phyloP scores from a whole-genome alignment of 2,329 filamentous ascomycete genomes.

The Aspergillus nomiae region DNA sequence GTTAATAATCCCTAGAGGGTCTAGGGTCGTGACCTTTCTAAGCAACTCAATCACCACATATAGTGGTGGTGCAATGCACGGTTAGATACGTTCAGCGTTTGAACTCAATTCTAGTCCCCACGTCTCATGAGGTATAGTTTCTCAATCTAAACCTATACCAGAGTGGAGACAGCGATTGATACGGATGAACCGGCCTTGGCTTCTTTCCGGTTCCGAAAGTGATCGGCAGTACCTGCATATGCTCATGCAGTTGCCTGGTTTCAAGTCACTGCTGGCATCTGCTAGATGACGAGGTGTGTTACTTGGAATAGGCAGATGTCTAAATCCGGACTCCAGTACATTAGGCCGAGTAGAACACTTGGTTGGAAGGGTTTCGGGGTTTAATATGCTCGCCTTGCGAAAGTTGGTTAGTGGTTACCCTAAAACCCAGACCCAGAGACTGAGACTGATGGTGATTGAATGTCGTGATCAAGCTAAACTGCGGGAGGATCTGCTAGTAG shows the following conservation, averaged over 20 bases:
- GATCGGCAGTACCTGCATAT: background rate
- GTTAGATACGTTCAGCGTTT: background rate
- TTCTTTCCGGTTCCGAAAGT: background rate
- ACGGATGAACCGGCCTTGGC: background rate
- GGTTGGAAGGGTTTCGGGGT: background rate
- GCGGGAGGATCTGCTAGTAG: background rate
- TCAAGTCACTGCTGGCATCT: background rate
- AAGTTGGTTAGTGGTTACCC: background rate
- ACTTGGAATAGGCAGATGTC: background rate
- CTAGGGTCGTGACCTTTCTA: background rate
- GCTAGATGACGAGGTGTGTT: background rate
- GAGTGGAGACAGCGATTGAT: background rate
- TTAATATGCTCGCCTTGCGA: background rate
- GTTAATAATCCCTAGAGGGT: background rate
- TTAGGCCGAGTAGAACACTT: background rate
- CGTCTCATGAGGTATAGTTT: background rate
- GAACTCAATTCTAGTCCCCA: background rate
- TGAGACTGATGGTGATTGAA: background rate
- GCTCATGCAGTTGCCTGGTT: background rate
- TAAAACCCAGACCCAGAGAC: background rate
- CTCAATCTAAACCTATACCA: background rate
- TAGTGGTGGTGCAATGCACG: background rate
- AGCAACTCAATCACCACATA: background rate
- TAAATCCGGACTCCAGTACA: background rate
- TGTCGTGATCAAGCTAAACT: background rate